These are phyloP conservation scores for Gonium pectorale DNA, from an alignment of 139 green algal genomes.

Conservation along the genomic window DNA sequence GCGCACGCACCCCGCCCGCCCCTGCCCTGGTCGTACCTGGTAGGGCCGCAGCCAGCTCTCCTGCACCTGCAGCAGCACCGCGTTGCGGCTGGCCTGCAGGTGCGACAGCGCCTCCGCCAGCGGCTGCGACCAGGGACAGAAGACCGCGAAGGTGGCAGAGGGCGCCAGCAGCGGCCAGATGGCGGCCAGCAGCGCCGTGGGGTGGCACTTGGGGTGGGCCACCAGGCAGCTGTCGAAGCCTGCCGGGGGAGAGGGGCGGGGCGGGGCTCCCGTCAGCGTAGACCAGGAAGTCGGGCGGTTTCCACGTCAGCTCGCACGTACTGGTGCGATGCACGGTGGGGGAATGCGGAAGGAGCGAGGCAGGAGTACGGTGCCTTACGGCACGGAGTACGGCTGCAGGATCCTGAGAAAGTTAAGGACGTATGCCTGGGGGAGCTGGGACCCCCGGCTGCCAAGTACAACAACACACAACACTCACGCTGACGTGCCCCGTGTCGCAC, in stretches of 20 bases:
- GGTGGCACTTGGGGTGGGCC: constrained; percentile 61
- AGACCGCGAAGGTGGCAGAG: constrained; percentile 81
- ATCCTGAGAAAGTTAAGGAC: no score
- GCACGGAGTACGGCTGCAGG: no score
- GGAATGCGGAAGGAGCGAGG: no score
- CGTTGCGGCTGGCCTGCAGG: constrained; percentile 40
- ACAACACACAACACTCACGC: no score
- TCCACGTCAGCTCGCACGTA: no score
- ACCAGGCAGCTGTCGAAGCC: constrained; percentile 83
- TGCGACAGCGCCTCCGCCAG: constrained; percentile 74
- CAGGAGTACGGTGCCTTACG: no score
- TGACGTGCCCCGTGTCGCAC: no score
- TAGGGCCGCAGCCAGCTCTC: constrained; percentile 85
- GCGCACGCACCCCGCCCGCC: no score
- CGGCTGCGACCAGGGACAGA: constrained; percentile 68
- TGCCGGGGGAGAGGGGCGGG: not conserved
- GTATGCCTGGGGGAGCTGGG: no score
- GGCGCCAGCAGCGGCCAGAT: constrained; percentile 82
- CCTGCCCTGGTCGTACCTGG: constrained; percentile 64
- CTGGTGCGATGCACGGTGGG: not conserved
- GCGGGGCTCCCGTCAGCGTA: no score
- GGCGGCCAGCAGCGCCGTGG: constrained; percentile 57
- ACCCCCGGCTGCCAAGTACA: no score
- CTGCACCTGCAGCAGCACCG: constrained; percentile 72
- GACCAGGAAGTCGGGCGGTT: no score